Base-by-base conservation (phyloP, 1,139 yeast genomes). In the Keqinozyma sinolaborantium region DNA sequence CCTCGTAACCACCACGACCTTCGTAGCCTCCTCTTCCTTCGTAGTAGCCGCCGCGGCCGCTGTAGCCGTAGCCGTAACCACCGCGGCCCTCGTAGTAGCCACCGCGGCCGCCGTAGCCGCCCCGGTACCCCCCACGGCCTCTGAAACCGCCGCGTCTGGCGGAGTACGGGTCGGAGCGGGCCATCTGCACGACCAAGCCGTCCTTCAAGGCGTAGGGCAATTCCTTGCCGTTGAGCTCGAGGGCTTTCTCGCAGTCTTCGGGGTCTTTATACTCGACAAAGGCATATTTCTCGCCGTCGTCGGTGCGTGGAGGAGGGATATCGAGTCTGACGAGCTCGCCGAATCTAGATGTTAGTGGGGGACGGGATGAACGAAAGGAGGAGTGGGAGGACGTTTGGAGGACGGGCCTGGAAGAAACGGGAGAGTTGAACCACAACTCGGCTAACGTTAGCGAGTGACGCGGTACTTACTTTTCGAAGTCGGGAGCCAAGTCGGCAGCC, bases 251-350 rank as follows among this genome's bases (percentile, higher is more conserved):
- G 44, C 85, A 80, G 48, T 78, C 83, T 40, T 75, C 75, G 13
- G 63, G 53, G 35, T 67, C 73, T 47, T 75, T 73, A 50, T 70
- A 82, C 50, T 81, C 86, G 21, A 82, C 86, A 56, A 81, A 82
- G n/a, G 87, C 88, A 47, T 70, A 81, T 44, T 80, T 79, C 45
- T 77, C 70, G 29, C 82, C 79, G 39, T 75, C 79, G 36, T 74
- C 73, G 18, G 75, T 66, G 55, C 81, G 71, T 35, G 86, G 82
- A 33, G 86, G 85, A 23, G 86, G 83, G 35, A 81, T 77, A 45
- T 77, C 85, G 39, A 82, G 76, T 54, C 85, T 70, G 33, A 78
- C 77, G 31, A 81, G 60, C 42, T 73, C 74, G 29, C 88, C 88
- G 45, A 55, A 77, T 53, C 84, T 78, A 44, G 23, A 29, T 29